These are phyloP conservation scores for Phytopythium vexans DNA, from an alignment of 352 stramenopile genomes.

Conservation along the genomic window DNA sequence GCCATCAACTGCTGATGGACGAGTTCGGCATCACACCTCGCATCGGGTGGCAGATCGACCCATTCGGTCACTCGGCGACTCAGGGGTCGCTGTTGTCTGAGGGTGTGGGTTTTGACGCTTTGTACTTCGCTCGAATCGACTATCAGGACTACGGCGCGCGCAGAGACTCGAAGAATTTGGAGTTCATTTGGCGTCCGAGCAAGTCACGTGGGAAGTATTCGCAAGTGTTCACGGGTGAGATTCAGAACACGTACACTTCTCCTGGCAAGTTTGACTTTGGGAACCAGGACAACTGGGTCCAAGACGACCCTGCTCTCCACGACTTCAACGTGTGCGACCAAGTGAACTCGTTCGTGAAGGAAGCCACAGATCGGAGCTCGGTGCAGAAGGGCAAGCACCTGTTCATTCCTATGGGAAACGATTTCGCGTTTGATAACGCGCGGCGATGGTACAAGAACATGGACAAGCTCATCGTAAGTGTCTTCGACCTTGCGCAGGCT, in stretches of 20 bases:
- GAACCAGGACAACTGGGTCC: slow-evolving; percentile 68
- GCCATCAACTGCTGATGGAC: slow-evolving; percentile 92
- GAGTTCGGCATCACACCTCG: slow-evolving; percentile 93
- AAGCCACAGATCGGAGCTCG: slow-evolving; percentile 59
- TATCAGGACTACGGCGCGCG: slow-evolving; percentile 94
- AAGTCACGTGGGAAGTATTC: slow-evolving; percentile 77
- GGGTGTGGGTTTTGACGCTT: slow-evolving; percentile 92
- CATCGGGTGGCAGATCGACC: slow-evolving; percentile 99
- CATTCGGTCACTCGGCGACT: slow-evolving; percentile 92
- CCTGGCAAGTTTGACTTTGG: slow-evolving; percentile 75
- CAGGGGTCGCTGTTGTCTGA: slow-evolving; percentile 91
- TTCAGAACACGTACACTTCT: slow-evolving; percentile 79
- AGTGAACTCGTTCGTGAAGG: slow-evolving; percentile 85
- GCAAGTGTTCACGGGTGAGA: slow-evolving; percentile 87
- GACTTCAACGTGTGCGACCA: slow-evolving; percentile 87
- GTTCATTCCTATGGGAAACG: slow-evolving; percentile 91
- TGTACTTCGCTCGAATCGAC: slow-evolving; percentile 98
- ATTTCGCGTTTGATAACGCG: slow-evolving; percentile 94
- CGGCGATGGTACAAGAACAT: slow-evolving; percentile 93
- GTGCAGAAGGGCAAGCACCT: slow-evolving; percentile 80
- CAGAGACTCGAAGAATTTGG: slow-evolving; percentile 84
- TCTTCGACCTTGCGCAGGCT: too few species aligned
- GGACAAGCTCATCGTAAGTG: slow-evolving; percentile 97
- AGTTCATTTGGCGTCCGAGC: slow-evolving; percentile 95
- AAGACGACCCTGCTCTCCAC: slow-evolving; percentile 84